Evolutionary conservation across 306 rosid species (phyloP).

Genomic region (Mucuna pruriens): DNA sequence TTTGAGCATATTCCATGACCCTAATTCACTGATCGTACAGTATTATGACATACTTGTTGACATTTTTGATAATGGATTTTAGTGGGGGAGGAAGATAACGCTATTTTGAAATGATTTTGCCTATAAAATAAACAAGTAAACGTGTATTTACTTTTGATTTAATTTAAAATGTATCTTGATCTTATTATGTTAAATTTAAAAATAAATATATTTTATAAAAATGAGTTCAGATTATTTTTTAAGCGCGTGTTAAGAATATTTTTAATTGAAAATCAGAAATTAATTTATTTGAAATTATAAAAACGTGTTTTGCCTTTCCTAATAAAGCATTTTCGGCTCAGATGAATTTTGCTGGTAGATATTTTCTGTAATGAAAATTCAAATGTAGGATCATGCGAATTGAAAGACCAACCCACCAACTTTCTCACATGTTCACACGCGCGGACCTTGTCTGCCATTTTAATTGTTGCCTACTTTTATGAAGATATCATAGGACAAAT

Average conservation of each 20-base stretch:
- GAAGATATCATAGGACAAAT: conserved; percentile 40
- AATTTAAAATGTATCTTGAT: not conserved
- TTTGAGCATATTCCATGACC: not conserved
- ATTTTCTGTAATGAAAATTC: conserved; percentile 33
- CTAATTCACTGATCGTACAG: not conserved
- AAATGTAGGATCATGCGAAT: conserved; percentile 37
- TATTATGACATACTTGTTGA: not conserved
- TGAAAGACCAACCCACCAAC: conserved; percentile 34
- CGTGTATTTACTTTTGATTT: not conserved
- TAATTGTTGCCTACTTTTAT: not conserved
- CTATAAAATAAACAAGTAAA: not conserved
- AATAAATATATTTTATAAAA: not conserved
- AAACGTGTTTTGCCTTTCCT: not conserved
- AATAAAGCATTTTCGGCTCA: not conserved
- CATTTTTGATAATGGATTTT: not conserved
- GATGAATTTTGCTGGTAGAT: conserved; percentile 7
- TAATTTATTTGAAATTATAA: not conserved
- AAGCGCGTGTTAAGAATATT: not conserved
- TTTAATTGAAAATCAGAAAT: not conserved
- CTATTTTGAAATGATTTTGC: not conserved
- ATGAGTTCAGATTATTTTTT: not conserved
- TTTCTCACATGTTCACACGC: conserved; percentile 29
- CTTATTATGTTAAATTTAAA: not conserved
- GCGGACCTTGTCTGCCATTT: conserved; percentile 61
- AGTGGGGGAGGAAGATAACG: not conserved